These are phyloP conservation scores for Gaultheria prostrata DNA, from an alignment of 148 eudicot species.

Conservation along the genomic window DNA sequence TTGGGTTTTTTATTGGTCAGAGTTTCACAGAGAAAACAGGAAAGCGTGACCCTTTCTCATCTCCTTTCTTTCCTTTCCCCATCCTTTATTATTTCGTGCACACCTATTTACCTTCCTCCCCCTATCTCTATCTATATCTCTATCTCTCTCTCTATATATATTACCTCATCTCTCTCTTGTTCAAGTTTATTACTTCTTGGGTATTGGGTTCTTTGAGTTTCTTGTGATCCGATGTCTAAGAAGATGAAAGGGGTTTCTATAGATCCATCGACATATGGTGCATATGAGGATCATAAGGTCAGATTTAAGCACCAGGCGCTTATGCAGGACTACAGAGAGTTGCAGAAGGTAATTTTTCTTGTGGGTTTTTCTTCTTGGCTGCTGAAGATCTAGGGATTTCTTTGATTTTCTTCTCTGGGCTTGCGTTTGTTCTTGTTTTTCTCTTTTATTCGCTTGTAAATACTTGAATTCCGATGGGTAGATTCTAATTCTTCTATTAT, in stretches of 20 bases:
- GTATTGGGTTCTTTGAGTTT: slow-evolving; percentile 16
- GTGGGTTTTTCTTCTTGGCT: slow-evolving; percentile 16
- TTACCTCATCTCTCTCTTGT: neutral
- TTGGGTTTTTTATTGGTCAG: slow-evolving; percentile 41
- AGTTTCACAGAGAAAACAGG: slow-evolving; percentile 38
- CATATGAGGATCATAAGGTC: slow-evolving; percentile 26
- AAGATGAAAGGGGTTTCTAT: slow-evolving; percentile 40
- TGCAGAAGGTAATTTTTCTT: slow-evolving; percentile 30
- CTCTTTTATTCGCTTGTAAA: neutral
- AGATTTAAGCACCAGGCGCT: slow-evolving; percentile 41
- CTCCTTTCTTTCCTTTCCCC: neutral
- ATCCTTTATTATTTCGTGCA: slow-evolving; percentile 22
- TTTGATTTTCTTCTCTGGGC: neutral
- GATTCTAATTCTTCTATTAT: neutral
- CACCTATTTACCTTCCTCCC: slow-evolving; percentile 8
- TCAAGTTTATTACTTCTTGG: slow-evolving; percentile 13
- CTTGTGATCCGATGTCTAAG: slow-evolving; percentile 37
- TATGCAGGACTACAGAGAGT: slow-evolving; percentile 38
- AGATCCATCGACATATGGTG: slow-evolving; percentile 25
- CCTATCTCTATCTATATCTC: slow-evolving; percentile 15
- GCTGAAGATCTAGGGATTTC: slow-evolving; percentile 14
- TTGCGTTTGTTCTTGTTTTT: neutral
- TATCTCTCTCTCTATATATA: neutral
- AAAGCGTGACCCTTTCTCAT: slow-evolving; percentile 22
- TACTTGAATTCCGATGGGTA: neutral